phyloP scores from a whole-genome alignment of 2,329 filamentous ascomycete genomes.

The Penicillium sp. region DNA sequence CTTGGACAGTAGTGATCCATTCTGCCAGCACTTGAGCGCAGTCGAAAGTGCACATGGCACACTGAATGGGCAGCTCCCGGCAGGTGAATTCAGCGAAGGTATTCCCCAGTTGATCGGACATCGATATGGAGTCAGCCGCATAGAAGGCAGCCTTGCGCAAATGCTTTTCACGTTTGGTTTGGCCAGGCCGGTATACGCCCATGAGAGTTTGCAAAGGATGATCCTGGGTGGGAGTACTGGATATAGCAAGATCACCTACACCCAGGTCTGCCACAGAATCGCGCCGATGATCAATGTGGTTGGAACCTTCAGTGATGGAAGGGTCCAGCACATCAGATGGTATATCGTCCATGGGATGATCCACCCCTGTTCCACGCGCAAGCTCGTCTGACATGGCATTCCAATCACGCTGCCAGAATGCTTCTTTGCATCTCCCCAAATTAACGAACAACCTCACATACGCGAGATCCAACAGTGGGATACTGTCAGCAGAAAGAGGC shows the following conservation, averaged over 20 bases:
- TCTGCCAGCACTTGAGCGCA: conserved; percentile 89
- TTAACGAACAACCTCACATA: conserved; percentile 91
- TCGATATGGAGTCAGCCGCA: conserved; percentile 79
- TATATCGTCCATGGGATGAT: too few relatives aligned
- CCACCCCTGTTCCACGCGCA: conserved; percentile 57
- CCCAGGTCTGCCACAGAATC: conserved; percentile 33
- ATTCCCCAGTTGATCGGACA: conserved; percentile 76
- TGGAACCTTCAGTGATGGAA: too few relatives aligned
- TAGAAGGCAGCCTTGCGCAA: conserved; percentile 91
- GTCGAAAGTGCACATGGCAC: conserved; percentile 84
- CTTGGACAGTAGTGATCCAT: conserved; percentile 87
- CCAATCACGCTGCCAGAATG: conserved; percentile 89
- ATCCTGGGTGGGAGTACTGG: conserved; percentile 31
- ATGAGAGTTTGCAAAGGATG: conserved; percentile 24
- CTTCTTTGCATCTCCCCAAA: conserved; percentile 81
- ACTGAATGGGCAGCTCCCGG: conserved; percentile 78
- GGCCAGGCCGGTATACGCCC: conserved; percentile 27
- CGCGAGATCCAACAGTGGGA: conserved; percentile 80
- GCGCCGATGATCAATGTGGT: conserved; percentile 20
- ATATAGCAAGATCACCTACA: conserved; percentile 31
- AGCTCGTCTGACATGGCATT: conserved; percentile 84
- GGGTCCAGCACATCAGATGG: too few relatives aligned
- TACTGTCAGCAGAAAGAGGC: conserved; percentile 78
- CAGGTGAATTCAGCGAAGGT: conserved; percentile 77
- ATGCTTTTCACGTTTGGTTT: conserved; percentile 70